These are phyloP conservation scores for Penicillium oxalicum DNA, from an alignment of 2,329 filamentous ascomycete species.

Conservation along the genomic window DNA sequence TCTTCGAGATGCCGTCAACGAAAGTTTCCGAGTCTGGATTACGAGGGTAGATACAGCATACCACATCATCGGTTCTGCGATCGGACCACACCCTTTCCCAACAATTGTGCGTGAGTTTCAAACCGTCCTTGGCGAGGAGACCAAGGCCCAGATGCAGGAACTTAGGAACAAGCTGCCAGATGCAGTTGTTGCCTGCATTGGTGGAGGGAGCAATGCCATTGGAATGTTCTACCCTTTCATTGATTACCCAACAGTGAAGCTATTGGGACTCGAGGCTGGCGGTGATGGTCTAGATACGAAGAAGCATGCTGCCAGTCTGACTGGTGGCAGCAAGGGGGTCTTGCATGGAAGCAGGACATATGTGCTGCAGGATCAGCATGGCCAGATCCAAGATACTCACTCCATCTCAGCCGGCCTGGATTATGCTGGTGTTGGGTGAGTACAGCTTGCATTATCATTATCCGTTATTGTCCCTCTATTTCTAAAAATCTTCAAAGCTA, in stretches of 20 bases:
- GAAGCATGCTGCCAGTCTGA: slow-evolving; percentile 81
- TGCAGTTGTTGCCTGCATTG: slow-evolving; percentile 92
- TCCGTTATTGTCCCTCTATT: too few relatives aligned
- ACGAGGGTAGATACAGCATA: slow-evolving; percentile 88
- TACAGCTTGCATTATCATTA: too few relatives aligned
- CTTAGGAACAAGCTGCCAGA: slow-evolving; percentile 86
- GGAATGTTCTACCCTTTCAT: slow-evolving; percentile 99
- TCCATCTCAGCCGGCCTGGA: slow-evolving; percentile 94
- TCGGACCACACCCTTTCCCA: slow-evolving; percentile 95
- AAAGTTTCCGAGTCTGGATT: slow-evolving; percentile 91
- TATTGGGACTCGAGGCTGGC: slow-evolving; percentile 90
- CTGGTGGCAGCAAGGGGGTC: slow-evolving; percentile 82
- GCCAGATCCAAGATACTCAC: slow-evolving; percentile 91
- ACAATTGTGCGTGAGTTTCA: slow-evolving; percentile 98
- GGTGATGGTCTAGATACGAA: slow-evolving; percentile 84
- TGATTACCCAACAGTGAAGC: slow-evolving; percentile 74
- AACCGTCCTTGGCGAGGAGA: slow-evolving; percentile 91
- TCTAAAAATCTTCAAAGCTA: too few relatives aligned
- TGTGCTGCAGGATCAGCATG: slow-evolving; percentile 84
- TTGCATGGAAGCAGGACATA: slow-evolving; percentile 95
- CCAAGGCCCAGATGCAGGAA: slow-evolving; percentile 81
- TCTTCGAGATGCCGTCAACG: slow-evolving; percentile 84
- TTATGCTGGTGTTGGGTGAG: slow-evolving; percentile 75
- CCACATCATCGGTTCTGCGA: slow-evolving; percentile 96
- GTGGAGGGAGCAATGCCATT: slow-evolving; percentile 87